Evolutionary conservation across 2,329 filamentous ascomycete species (phyloP), one percentile per base, ranked within the genome.

Genomic region (Talaromyces sp.): DNA sequence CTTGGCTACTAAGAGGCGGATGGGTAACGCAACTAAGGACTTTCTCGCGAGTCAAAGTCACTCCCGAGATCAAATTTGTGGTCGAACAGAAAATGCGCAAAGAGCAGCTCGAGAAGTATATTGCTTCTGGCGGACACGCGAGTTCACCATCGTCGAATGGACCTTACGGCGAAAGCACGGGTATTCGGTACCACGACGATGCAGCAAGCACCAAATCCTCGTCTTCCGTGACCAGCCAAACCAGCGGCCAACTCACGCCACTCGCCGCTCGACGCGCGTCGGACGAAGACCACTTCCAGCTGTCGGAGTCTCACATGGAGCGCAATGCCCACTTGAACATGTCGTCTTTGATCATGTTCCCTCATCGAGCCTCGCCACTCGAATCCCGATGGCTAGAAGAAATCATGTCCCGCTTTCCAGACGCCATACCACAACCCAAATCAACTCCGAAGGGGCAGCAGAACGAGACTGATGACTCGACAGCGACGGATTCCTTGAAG

Each of bases 1-100:
- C 92, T 23, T 99, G 93, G 92, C 84, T 99, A 8, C 87, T 98
- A 79, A 87, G 93, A 44, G 90, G 92, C 54, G 92, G 92, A 14
- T 96, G 95, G 90, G 93, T 97, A 0, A 96, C 91, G 0, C 93
- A 97, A 74, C 83, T 99, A 5, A 90, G 92, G 66, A 95, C 92
- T 0, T 97, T 96, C 74, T 91, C 89, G 12, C 96, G 95, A 81
- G 86, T 98, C 48, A 86, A 93, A 57, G 90, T 95, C 46, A 88
- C 88, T 76, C 87, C 90, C 2, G 88, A 93, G 72, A 90, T 96
- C 66, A 87, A 95, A 69, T 88, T 90, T 70, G 88, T 91, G 67
- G 92, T 96, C 2, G 87, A 91, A 58, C 84, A 88, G 68, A 84
- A 87, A 61, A 82, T 91, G 48, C 86, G 89, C 69, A 83, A 84